A percentile compares a stretch with the other conserved stretches of the same genome.
These are phyloP conservation scores for Meyerozyma smithsonii DNA, from an alignment of 1,139 yeast species.

Conservation along the genomic window DNA sequence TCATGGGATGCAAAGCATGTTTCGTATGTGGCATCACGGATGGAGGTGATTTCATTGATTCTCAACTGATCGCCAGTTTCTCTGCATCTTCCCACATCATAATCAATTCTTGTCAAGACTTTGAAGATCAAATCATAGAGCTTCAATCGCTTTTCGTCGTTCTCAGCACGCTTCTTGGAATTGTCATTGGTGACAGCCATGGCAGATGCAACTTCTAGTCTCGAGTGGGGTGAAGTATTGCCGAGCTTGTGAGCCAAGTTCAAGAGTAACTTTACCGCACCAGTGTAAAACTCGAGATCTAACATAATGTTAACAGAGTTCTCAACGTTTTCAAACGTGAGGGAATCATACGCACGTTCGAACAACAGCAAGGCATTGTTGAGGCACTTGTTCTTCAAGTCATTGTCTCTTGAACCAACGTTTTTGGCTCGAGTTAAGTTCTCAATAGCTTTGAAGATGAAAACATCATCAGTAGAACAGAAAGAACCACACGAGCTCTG, in stretches of 20 bases:
- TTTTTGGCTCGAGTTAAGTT: constrained; percentile 83
- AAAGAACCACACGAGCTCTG: constrained; percentile 94
- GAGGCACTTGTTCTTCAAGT: constrained; percentile 64
- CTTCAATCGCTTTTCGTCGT: constrained; percentile 39
- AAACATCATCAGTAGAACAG: constrained; percentile 90
- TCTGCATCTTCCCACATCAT: constrained; percentile 52
- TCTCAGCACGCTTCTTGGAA: constrained; percentile 13
- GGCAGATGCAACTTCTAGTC: not conserved
- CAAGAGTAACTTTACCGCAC: constrained; percentile 80
- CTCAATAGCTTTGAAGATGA: constrained; percentile 91
- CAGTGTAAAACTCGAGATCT: constrained; percentile 72
- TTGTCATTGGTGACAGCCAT: constrained; percentile 6
- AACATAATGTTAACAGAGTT: constrained; percentile 79
- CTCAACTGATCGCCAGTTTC: constrained; percentile 40
- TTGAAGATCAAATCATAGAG: constrained; percentile 73
- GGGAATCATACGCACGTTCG: constrained; percentile 73
- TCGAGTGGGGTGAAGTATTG: constrained; percentile 13
- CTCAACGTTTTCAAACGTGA: constrained; percentile 74
- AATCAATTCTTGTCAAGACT: constrained; percentile 67
- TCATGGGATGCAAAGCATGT: constrained; percentile 73
- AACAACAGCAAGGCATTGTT: constrained; percentile 71
- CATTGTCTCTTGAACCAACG: constrained; percentile 64
- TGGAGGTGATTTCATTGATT: constrained; percentile 50
- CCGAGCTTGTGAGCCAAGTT: constrained; percentile 72
- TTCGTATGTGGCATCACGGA: constrained; percentile 69